A percentile compares a stretch with the other conserved stretches of the same genome.
Evolutionary conservation across 2,329 filamentous ascomycete species (phyloP).

Genomic region (Aspergillus novoparasiticus): DNA sequence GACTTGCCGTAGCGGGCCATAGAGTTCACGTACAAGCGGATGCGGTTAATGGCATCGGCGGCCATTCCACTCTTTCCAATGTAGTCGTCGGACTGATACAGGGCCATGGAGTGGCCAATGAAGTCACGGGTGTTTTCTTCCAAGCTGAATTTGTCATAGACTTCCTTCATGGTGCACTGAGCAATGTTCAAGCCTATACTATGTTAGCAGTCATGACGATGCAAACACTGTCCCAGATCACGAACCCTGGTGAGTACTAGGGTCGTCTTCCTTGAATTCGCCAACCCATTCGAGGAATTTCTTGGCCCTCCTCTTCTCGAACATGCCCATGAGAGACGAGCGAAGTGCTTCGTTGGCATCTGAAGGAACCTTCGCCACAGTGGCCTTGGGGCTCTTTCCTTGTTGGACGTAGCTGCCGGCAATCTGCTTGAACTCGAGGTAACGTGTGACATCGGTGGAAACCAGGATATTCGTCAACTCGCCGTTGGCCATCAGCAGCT

Average conservation of each 20-base stretch:
- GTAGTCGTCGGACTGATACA: slow-evolving; percentile 90
- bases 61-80: slow-evolving; percentile 72
- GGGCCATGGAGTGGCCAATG: slow-evolving; percentile 96
- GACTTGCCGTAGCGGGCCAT: slow-evolving; percentile 98
- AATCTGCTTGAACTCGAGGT: slow-evolving; percentile 92
- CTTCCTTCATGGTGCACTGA: slow-evolving; percentile 89
- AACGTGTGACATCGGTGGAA: slow-evolving; percentile 86
- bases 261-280: slow-evolving; percentile 78
- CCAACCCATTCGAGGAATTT: slow-evolving; percentile 96
- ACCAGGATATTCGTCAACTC: slow-evolving; percentile 98
- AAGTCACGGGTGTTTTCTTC: slow-evolving; percentile 90
- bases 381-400: slow-evolving; percentile 77
- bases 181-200: slow-evolving; percentile 74
- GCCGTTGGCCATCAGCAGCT: slow-evolving; percentile 97
- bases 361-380: slow-evolving; percentile 94
- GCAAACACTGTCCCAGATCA: slow-evolving; percentile 12
- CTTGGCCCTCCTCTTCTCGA: slow-evolving; percentile 97
- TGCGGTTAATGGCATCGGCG: slow-evolving; percentile 84
- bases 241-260: slow-evolving; percentile 85
- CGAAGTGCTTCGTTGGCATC: slow-evolving; percentile 87
- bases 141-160: slow-evolving; percentile 96
- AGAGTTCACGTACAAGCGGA: slow-evolving; percentile 94
- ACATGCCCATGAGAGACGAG: slow-evolving; percentile 93
- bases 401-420: slow-evolving; percentile 97
- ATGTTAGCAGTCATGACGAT: slow-evolving; percentile 22